Evolutionary conservation across 2,329 filamentous ascomycete species (phyloP).

Genomic region (Paramyrothecium sp.): DNA sequence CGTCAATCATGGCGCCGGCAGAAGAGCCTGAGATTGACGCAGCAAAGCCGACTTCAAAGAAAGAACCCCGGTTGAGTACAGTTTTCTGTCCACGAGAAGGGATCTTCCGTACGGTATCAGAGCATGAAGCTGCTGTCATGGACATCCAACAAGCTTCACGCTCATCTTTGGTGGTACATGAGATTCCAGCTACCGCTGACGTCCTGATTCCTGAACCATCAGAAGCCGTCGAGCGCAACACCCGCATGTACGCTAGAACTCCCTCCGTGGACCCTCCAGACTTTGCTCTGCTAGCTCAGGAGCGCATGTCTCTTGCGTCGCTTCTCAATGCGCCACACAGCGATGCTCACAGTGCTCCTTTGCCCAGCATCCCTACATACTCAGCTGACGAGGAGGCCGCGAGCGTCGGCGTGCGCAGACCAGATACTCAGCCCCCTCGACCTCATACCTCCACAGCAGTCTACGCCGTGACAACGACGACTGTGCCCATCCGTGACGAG

Average conservation of each 20-base stretch:
- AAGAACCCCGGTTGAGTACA: conserved; percentile 46
- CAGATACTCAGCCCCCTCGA: conserved; percentile 17
- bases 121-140: conserved; percentile 47
- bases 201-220: conserved; percentile 11
- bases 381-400: conserved; percentile 14
- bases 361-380: conserved; percentile 37
- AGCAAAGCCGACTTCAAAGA: conserved; percentile 25
- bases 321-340: conserved; percentile 56
- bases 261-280: conserved; percentile 62
- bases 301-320: conserved; percentile 59
- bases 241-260: conserved; percentile 51
- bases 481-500: conserved; percentile 50
- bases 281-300: conserved; percentile 52
- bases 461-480: conserved; percentile 50
- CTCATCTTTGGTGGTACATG: conserved; percentile 15
- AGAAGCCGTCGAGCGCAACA: conserved; percentile 30
- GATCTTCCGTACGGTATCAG: conserved; percentile 59
- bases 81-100: conserved; percentile 63
- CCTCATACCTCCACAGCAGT: conserved; percentile 46
- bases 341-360: conserved; percentile 29
- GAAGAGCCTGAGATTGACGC: conserved; percentile 17
- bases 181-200: conserved; percentile 15
- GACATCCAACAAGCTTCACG: conserved; percentile 25
- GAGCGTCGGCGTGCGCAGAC: conserved; percentile 16
- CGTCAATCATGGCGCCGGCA: conserved; percentile 17